phyloP scores from a whole-genome alignment of 2,329 filamentous ascomycete species.

The Apiospora sp. region DNA sequence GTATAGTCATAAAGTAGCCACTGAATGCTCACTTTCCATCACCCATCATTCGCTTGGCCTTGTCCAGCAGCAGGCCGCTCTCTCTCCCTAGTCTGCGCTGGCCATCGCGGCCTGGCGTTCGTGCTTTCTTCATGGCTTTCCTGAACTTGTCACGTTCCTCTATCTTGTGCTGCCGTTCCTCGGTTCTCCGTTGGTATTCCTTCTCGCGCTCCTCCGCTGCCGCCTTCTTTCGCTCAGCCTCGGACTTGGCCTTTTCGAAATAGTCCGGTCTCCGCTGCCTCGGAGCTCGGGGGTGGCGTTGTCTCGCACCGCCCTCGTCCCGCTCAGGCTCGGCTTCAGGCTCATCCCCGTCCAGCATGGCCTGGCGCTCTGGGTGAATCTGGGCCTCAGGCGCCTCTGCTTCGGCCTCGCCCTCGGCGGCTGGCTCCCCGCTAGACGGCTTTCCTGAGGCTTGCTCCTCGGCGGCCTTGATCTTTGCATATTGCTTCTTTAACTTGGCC shows the following conservation, averaged over 20 bases:
- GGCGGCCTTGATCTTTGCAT: slow-evolving; percentile 82
- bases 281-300: slow-evolving; percentile 35
- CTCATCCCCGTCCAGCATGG: slow-evolving; percentile 44
- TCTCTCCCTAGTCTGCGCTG: slow-evolving; percentile 84
- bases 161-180: slow-evolving; percentile 70
- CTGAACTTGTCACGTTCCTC: slow-evolving; percentile 72
- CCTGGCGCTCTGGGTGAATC: slow-evolving; percentile 52
- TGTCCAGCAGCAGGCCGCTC: slow-evolving; percentile 78
- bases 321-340: slow-evolving; percentile 32
- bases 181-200: slow-evolving; percentile 57
- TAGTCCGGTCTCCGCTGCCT: slow-evolving; percentile 54
- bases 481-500: slow-evolving; percentile 91
- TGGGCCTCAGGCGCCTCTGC: slow-evolving; percentile 30
- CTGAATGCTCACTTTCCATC: slow-evolving; percentile 34
- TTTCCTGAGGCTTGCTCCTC: slow-evolving; percentile 34
- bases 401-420: slow-evolving; percentile 31
- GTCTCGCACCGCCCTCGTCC: slow-evolving; percentile 26
- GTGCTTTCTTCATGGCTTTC: slow-evolving; percentile 76
- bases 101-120: slow-evolving; percentile 73
- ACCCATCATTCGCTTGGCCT: slow-evolving; percentile 76
- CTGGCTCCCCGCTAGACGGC: slow-evolving; percentile 27
- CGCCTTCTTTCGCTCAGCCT: slow-evolving; percentile 53
- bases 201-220: slow-evolving; percentile 52
- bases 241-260: slow-evolving; percentile 69
- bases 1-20: not conserved